A percentile compares a stretch with the other conserved stretches of the same genome.
Evolutionary conservation across 202 grass and related monocot species (phyloP).

Genomic region (Musa balbisiana): DNA sequence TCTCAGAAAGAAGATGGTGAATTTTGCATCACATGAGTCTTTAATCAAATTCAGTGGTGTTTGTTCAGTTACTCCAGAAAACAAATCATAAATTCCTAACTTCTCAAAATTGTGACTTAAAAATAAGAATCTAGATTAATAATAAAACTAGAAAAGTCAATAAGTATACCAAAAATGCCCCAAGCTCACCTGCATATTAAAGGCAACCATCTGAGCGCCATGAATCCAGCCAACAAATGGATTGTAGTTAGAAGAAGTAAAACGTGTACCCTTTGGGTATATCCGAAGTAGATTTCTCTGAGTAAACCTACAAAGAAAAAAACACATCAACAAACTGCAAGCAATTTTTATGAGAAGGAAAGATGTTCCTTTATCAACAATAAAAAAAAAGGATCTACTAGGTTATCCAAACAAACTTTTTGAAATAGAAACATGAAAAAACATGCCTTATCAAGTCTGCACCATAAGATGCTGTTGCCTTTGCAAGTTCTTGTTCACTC

Average conservation of each 20-base stretch:
- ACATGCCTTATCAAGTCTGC: conserved; percentile 10
- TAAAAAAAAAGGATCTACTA: background rate
- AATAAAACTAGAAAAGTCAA: background rate
- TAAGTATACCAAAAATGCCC: background rate
- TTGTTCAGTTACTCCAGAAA: too few species aligned
- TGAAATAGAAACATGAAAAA: background rate
- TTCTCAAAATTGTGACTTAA: too few species aligned
- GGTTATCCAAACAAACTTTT: background rate
- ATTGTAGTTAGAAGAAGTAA: conserved; percentile 30
- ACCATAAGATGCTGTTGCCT: conserved; percentile 8
- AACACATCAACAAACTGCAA: background rate
- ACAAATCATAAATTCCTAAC: too few species aligned
- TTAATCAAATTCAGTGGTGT: too few species aligned
- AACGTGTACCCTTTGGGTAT: conserved; percentile 26
- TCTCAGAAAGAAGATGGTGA: too few species aligned
- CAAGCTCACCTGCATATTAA: conserved; percentile 27
- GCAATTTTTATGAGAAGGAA: background rate
- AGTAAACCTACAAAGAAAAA: conserved; percentile 23
- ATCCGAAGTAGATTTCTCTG: conserved; percentile 26
- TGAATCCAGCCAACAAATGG: conserved; percentile 27
- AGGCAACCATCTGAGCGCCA: conserved; percentile 32
- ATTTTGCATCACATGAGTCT: too few species aligned
- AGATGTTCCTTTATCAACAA: background rate
- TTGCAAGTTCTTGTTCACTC: conserved; percentile 18
- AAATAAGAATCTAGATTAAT: too few species aligned